These are phyloP conservation scores for Tuber calosporum DNA, from an alignment of 495 filamentous ascomycete genomes.

Conservation along the genomic window DNA sequence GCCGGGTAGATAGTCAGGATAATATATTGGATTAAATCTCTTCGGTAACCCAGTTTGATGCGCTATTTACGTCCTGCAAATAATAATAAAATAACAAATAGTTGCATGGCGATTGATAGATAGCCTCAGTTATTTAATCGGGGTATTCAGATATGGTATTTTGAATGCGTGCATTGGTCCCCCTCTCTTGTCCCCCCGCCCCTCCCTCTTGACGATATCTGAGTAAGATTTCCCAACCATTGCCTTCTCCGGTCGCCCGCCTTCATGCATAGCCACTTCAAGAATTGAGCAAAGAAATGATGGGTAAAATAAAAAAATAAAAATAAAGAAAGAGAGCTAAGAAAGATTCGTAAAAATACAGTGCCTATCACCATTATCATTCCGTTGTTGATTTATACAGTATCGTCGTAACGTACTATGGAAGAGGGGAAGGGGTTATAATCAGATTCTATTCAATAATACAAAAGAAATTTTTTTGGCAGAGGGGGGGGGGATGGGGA, in stretches of 20 bases:
- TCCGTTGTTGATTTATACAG: constrained; percentile 80
- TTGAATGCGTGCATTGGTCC: not conserved
- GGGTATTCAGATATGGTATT: not conserved
- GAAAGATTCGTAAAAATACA: not conserved
- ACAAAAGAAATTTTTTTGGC: not conserved
- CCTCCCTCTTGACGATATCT: not conserved
- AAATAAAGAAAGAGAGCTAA: not conserved
- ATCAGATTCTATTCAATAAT: constrained; percentile 15
- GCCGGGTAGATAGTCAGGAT: no score
- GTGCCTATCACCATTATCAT: constrained; percentile 10
- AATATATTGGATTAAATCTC: no score
- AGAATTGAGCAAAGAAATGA: not conserved
- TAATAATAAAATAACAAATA: not conserved
- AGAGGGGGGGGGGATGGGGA: not conserved
- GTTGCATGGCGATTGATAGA: not conserved
- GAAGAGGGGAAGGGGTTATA: not conserved
- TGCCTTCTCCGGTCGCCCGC: not conserved
- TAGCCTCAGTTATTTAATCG: not conserved
- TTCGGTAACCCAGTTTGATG: not conserved
- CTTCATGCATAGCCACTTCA: not conserved
- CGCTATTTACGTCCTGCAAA: not conserved
- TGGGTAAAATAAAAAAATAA: no score
- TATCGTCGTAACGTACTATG: constrained; percentile 90
- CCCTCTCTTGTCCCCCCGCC: not conserved
- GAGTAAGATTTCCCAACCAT: not conserved